Percentiles rank a stretch among this genome's conserved stretches.
These are phyloP conservation scores for Tephrocybe sp. DNA, from an alignment of 768 basidiomycete species.

Conservation along the genomic window DNA sequence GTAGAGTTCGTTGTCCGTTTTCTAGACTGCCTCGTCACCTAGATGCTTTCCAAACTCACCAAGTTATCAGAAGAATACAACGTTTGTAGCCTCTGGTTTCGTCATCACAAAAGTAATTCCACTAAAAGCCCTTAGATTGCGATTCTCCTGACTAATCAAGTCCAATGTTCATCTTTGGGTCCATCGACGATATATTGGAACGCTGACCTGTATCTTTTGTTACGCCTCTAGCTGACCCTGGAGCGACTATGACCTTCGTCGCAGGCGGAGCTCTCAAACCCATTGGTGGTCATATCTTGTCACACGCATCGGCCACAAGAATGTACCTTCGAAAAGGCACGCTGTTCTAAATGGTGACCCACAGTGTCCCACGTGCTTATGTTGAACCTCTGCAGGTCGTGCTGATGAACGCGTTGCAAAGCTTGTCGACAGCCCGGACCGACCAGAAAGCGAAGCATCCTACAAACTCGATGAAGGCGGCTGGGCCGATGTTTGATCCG, in stretches of 20 bases:
- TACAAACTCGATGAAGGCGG: constrained; percentile 91
- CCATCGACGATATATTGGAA: background rate
- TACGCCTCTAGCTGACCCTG: constrained; percentile 72
- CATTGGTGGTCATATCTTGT: constrained; percentile 86
- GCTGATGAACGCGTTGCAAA: constrained; percentile 91
- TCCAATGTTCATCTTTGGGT: constrained; percentile 57
- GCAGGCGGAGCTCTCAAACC: constrained; percentile 92
- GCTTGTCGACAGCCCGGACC: constrained; percentile 85
- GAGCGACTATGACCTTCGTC: constrained; percentile 93
- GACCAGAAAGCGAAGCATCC: constrained; percentile 87
- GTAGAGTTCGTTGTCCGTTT: too few species aligned
- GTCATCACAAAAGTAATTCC: background rate
- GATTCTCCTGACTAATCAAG: constrained; percentile 90
- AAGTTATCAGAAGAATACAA: constrained; percentile 93
- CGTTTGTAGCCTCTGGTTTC: constrained; percentile 34
- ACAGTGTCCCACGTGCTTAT: background rate
- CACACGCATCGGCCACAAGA: constrained; percentile 85
- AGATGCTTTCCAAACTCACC: constrained; percentile 90
- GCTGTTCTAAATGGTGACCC: too few species aligned
- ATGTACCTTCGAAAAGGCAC: constrained; percentile 86
- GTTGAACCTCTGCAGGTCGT: constrained; percentile 43
- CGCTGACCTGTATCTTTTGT: background rate
- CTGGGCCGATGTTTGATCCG: constrained; percentile 74
- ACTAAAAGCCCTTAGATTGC: constrained; percentile 54
- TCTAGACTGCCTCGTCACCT: too few species aligned